Evolutionary conservation across 805 yeast species (phyloP).

Genomic region (Lipomyces kockii): DNA sequence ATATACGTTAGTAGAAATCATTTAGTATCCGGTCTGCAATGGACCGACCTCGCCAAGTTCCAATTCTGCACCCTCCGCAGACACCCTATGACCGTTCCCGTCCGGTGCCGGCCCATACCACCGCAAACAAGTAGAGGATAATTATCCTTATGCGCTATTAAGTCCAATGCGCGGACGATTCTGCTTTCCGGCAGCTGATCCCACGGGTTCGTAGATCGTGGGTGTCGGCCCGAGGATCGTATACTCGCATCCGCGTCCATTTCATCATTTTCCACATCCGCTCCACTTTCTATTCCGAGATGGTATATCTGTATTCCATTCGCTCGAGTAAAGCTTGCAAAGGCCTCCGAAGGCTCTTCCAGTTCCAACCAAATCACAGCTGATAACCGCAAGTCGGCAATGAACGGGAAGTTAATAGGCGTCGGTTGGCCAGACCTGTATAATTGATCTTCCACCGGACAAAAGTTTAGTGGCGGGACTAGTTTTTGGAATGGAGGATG

Average conservation of each 20-base stretch:
- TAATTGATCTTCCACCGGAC: constrained; percentile 87
- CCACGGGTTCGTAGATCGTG: constrained; percentile 79
- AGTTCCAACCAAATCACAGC: constrained; percentile 93
- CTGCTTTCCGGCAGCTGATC: constrained; percentile 87
- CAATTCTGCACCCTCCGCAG: constrained; percentile 92
- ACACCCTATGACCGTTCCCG: constrained; percentile 97
- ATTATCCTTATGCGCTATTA: constrained; percentile 70
- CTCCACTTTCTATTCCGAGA: constrained; percentile 69
- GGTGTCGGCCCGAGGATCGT: constrained; percentile 2
- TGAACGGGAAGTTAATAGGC: constrained; percentile 86
- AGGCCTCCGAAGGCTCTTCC: constrained; percentile 91
- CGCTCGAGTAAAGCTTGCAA: constrained; percentile 77
- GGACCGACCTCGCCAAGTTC: constrained; percentile 71
- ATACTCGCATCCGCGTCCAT: constrained; percentile 1
- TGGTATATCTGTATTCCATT: constrained; percentile 77
- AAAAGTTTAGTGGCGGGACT: constrained; percentile 92
- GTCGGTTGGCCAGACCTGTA: constrained; percentile 95
- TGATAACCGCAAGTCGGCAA: constrained; percentile 70
- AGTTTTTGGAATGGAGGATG: constrained; percentile 67
- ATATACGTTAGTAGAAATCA: background rate
- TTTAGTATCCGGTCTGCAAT: background rate
- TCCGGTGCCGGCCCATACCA: constrained; percentile 97
- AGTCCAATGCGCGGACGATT: constrained; percentile 75
- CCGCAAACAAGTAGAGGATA: constrained; percentile 92
- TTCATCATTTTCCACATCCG: constrained; percentile 27